Conservation (phyloP, 805 yeast genomes). For the Sugiyamaella chiloensis region DNA sequence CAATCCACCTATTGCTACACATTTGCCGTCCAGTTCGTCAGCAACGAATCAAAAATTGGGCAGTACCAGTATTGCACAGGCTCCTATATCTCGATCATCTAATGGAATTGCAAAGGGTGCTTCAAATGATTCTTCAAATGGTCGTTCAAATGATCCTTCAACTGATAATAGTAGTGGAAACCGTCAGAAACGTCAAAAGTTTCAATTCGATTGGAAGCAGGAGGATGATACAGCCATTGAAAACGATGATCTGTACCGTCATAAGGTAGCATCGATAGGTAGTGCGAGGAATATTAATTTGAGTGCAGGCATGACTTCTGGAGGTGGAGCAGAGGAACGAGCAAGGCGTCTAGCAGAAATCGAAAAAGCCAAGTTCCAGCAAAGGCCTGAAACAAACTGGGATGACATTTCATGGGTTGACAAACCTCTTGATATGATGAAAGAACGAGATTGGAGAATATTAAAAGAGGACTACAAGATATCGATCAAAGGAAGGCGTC, state of each 20-base stretch:
- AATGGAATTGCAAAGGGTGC: too few relatives aligned
- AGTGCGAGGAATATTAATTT: background rate
- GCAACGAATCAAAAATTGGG: background rate
- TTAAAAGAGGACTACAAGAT: slow-evolving; percentile 76
- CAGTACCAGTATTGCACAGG: too few relatives aligned
- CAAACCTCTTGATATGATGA: slow-evolving; percentile 65
- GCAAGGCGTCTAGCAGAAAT: slow-evolving; percentile 20
- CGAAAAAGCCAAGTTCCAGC: slow-evolving; percentile 25
- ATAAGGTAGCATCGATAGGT: background rate
- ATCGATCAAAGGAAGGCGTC: slow-evolving; percentile 43
- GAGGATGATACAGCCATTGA: slow-evolving; percentile 60
- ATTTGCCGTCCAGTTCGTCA: too few relatives aligned
- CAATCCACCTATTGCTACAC: too few relatives aligned
- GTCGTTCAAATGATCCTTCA: too few relatives aligned
- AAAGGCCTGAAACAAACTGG: slow-evolving; percentile 20
- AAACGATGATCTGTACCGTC: slow-evolving; percentile 41
- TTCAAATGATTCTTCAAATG: too few relatives aligned
- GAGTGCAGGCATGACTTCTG: slow-evolving; percentile 13
- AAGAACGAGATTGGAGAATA: slow-evolving; percentile 84
- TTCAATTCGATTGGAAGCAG: slow-evolving; percentile 66
- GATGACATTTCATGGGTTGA: slow-evolving; percentile 60
- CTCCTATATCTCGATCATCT: too few relatives aligned
- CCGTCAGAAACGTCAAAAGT: too few relatives aligned
- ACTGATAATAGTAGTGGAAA: too few relatives aligned
- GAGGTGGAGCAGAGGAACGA: slow-evolving; percentile 23